Percentiles rank a stretch among this genome's conserved stretches.
Conservation (phyloP, 495 filamentous ascomycete genomes). For the Pyrenula aspistea region DNA sequence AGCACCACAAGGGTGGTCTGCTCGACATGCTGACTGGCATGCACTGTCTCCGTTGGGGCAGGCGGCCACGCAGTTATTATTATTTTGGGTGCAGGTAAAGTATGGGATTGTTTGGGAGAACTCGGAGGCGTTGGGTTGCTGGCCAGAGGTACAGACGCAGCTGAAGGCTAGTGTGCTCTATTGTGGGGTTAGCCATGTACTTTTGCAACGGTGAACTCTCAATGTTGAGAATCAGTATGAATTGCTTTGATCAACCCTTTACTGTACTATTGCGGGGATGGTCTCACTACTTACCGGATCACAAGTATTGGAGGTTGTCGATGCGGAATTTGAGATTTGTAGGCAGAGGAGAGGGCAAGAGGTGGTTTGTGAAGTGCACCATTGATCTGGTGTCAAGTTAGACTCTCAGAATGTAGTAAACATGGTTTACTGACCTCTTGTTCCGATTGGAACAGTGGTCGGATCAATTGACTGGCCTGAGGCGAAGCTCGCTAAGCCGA, state of each 20-base stretch:
- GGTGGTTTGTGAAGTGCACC: conserved; percentile 57
- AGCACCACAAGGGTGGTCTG: conserved; percentile 71
- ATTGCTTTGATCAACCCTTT: not conserved
- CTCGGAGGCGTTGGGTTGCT: conserved; percentile 63
- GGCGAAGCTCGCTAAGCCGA: conserved; percentile 12
- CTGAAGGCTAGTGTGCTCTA: conserved; percentile 55
- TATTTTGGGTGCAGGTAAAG: conserved; percentile 64
- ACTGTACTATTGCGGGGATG: not conserved
- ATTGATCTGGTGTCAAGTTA: conserved; percentile 36
- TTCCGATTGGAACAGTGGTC: conserved; percentile 34
- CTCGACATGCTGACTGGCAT: conserved; percentile 54
- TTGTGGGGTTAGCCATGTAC: too few species aligned
- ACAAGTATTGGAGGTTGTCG: conserved; percentile 51
- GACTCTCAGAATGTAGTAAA: not conserved
- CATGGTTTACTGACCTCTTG: conserved; percentile 24
- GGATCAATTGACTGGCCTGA: conserved; percentile 48
- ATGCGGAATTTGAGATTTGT: conserved; percentile 41
- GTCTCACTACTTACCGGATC: conserved; percentile 45
- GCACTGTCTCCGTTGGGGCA: conserved; percentile 41
- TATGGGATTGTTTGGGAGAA: conserved; percentile 82
- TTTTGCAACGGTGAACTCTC: conserved; percentile 7
- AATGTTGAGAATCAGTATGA: too few species aligned
- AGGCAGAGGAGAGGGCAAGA: conserved; percentile 71
- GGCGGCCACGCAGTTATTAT: conserved; percentile 52
- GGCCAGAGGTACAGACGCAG: conserved; percentile 66